Base-by-base conservation (phyloP, 2,329 filamentous ascomycete genomes). In the Pseudogymnoascus sp. region DNA sequence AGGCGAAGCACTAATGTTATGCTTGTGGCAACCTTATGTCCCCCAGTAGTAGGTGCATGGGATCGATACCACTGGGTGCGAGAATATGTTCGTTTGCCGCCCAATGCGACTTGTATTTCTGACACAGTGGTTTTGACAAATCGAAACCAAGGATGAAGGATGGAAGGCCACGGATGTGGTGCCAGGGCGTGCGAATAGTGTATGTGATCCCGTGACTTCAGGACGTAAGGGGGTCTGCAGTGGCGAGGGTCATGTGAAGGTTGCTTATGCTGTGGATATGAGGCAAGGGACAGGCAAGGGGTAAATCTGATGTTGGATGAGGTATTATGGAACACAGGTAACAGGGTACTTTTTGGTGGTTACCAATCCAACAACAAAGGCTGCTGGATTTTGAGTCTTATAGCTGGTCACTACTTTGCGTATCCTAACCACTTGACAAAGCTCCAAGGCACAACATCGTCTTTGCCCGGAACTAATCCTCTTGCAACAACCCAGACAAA, bases 391-490 rank as follows among this genome's bases (percentile, higher is more conserved):
- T 31, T 8, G 28, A 31, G 28, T 31, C 28, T 31, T 31, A 31
- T 31, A 8, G 28, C 28, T 31, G 7, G 28, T 31, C 28, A 56
- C 34, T 56, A 56, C 3, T 3, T 18, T 3, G n/a, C 49, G 28
- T 56, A 36, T 14, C 49, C 49, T 14, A 56, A 56, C 28, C 49
- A 56, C 11, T 34, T 56, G 11, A 56, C 14, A 6, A 56, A 18
- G 49, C 28, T 56, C 49, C 49, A 56, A 36, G 49, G 49, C 9
- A 56, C 49, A 56, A 56, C 49, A 56, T 56, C 49, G 5, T 56
- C 49, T 21, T 56, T 56, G 9, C 28, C 28, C 9, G 8, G 49
- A 14, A 56, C 49, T 21, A 56, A 36, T 21, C 16, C 9, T 56
- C 49, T 16, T 21, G 49, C 49, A 36, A 56, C 16, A 56, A 34